Evolutionary conservation across 2,329 filamentous ascomycete genomes (phyloP), one percentile per base, ranked within the genome.

Genomic region (Alternaria ventricosa): DNA sequence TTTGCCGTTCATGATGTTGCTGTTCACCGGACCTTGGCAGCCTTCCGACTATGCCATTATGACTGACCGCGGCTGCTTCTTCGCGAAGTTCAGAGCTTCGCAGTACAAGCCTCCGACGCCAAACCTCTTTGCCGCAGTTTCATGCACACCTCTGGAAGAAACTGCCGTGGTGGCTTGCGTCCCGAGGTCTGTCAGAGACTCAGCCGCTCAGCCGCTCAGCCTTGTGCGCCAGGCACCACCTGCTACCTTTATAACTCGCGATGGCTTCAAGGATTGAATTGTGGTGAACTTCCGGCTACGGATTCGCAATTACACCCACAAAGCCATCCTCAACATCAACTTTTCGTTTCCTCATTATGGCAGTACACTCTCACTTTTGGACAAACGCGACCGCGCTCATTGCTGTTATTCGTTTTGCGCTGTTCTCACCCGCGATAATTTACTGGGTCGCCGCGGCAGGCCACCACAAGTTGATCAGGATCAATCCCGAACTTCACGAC

Each of bases 1-100:
- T 28, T 51, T 28, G 6, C 55, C 12, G 3, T 15, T 41, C 36
- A 41, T 2, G 36, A 1, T 45, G 18, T 25, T 56, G 12, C 53
- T 55, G 36, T 41, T 69, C 68, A 71, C 68, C 67, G 67, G 67
- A 65, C 12, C 66, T 69, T 67, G 66, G 68, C 41, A 23, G 33
- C 44, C 11, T 5, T 9, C 25, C 36, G 3, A 43, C 46, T 45
- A 55, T 53, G 9, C 41, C 51, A 12, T 41, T 41, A 33, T 30
- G 25, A 41, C 55, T 61, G 49, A 62, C 64, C 59, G 59, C 56
- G 13, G 44, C 27, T 41, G 18, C 49, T 22, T n/a, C n/a, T 44
- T 55, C 23, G 45, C 44, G 33, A 54, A 25, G 11, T 25, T 55
- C 50, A 60, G 10, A 20, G 43, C 45, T 30, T 46, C 30, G 46